phyloP scores from a whole-genome alignment of 345 rosid genomes.

The Gossypium raimondii region DNA sequence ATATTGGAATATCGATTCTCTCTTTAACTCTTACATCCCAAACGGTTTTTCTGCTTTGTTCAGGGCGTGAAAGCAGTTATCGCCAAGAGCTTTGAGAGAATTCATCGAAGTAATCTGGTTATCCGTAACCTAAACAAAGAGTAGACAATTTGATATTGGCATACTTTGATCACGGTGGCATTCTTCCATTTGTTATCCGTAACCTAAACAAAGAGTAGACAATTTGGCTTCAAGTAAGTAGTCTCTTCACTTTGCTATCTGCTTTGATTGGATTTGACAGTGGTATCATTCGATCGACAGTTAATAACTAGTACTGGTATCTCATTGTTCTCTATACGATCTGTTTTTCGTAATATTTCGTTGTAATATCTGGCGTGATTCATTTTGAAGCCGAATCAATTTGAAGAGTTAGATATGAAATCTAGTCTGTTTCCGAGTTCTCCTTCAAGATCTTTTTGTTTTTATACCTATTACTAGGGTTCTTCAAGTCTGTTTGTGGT shows the following conservation, averaged over 20 bases:
- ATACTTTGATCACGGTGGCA: not conserved
- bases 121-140: slow-evolving; percentile 10
- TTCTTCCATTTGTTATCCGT: no score
- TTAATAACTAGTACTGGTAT: no score
- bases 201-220: no score
- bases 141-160: not conserved
- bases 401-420: not conserved
- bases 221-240: no score
- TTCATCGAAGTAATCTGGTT: slow-evolving; percentile 55
- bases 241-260: no score
- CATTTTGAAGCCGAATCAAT: not conserved
- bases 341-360: not conserved
- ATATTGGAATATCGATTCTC: not conserved
- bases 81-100: slow-evolving; percentile 68
- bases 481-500: not conserved
- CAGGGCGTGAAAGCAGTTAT: slow-evolving; percentile 68
- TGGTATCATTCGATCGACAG: no score
- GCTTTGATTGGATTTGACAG: no score
- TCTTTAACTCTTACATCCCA: not conserved
- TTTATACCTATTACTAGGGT: not conserved
- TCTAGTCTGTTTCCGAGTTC: not conserved
- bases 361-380: not conserved
- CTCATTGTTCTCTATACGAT: not conserved
- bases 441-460: not conserved
- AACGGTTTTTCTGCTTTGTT: not conserved